These are phyloP conservation scores for Dictyostelium discoideum DNA, from an alignment of 78 protist genomes.

Conservation along the genomic window dicty_2.7 NC_007091.3:3405001-3405500, in stretches of 20 bases:
- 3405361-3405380: neutral
- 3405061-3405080: neutral
- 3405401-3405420: conserved; percentile 7
- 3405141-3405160: neutral
- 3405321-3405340: neutral
- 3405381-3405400: neutral
- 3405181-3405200: conserved; percentile 26
- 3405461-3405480: conserved; percentile 48
- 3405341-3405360: too few species aligned
- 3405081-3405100: neutral
- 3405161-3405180: conserved; percentile 4
- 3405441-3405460: neutral
- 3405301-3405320: neutral
- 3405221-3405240: neutral
- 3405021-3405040: conserved; percentile 1
- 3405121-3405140: too few species aligned
- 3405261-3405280: conserved; percentile 43
- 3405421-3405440: conserved; percentile 18
- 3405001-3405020: conserved; percentile 21
- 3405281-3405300: conserved; percentile 26
- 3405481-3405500: conserved; percentile 41
- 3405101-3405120: neutral
- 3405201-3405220: neutral
- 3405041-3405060: neutral
- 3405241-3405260: neutral